Conservation (phyloP, 1,139 yeast genomes). For the Pichia sp. region DNA sequence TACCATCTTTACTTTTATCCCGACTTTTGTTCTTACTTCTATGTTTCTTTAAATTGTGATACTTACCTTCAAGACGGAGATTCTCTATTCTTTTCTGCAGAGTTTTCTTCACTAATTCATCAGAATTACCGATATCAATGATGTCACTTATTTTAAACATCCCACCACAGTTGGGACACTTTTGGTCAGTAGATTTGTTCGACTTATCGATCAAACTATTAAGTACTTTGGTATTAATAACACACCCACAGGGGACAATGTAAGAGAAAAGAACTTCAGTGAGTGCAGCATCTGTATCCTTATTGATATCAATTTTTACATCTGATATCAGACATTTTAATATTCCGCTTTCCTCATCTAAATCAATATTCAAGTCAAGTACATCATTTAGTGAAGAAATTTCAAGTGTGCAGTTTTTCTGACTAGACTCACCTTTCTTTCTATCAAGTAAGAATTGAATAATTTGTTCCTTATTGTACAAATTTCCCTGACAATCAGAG, state of each 20-base stretch:
- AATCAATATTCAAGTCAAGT: constrained; percentile 35
- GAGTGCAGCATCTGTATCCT: constrained; percentile 11
- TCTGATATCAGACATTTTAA: constrained; percentile 22
- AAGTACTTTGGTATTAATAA: constrained; percentile 36
- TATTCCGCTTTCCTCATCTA: constrained; percentile 7
- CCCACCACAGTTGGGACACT: constrained; percentile 38
- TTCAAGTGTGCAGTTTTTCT: constrained; percentile 22
- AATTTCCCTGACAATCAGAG: constrained; percentile 61
- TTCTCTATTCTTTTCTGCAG: constrained; percentile 30
- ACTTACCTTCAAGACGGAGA: constrained; percentile 31
- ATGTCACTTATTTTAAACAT: constrained; percentile 1
- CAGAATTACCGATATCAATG: constrained; percentile 25
- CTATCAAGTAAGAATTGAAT: constrained; percentile 40
- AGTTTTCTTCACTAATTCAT: constrained; percentile 29
- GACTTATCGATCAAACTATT: constrained; percentile 24
- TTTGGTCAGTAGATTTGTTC: no score
- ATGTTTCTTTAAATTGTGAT: constrained; percentile 42
- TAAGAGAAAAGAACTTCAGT: constrained; percentile 25
- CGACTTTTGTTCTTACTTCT: constrained; percentile 29
- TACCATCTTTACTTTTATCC: constrained; percentile 11
- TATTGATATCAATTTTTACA: constrained; percentile 9
- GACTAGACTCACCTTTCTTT: background rate
- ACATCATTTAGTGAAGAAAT: constrained; percentile 43
- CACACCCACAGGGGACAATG: constrained; percentile 50
- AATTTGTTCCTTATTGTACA: constrained; percentile 65